Percentiles rank a stretch among this genome's conserved stretches.
Conservation (phyloP, 192 early-diverging fungal genomes). For the Pilobolus umbonatus region DNA sequence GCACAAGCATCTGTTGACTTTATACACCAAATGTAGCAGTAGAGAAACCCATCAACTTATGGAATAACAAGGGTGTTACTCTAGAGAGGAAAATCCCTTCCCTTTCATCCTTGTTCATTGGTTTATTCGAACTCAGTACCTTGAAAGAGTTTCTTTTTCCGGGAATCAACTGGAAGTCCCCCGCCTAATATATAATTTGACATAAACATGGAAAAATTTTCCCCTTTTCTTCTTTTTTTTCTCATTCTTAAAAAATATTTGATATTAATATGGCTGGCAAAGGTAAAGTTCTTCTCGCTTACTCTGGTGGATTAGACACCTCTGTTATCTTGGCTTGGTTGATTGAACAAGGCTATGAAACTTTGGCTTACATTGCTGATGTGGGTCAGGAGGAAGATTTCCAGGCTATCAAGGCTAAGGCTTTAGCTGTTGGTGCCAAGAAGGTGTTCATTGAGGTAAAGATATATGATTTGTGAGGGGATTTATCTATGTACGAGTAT, state of each 20-base stretch:
- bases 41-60: too few relatives aligned
- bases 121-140: too few relatives aligned
- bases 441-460: slow-evolving; percentile 91
- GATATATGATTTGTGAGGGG: not conserved
- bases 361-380: slow-evolving; percentile 95
- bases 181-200: too few relatives aligned
- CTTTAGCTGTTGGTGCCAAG: slow-evolving; percentile 85
- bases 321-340: slow-evolving; percentile 99
- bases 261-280: slow-evolving; percentile 51
- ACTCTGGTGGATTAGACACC: slow-evolving; percentile 98
- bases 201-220: too few relatives aligned
- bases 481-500: not conserved
- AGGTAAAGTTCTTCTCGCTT: slow-evolving; percentile 89
- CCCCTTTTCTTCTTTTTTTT: not conserved
- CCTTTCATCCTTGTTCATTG: too few relatives aligned
- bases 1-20: too few relatives aligned
- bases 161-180: too few relatives aligned
- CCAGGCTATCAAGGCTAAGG: slow-evolving; percentile 89
- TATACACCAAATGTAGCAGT: too few relatives aligned
- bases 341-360: slow-evolving; percentile 97
- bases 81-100: too few relatives aligned
- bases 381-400: slow-evolving; percentile 99
- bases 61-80: too few relatives aligned
- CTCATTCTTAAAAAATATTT: not conserved
- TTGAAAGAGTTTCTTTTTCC: too few relatives aligned